Evolutionary conservation across 2,329 filamentous ascomycete genomes (phyloP).

Genomic region (Venturia effusa): DNA sequence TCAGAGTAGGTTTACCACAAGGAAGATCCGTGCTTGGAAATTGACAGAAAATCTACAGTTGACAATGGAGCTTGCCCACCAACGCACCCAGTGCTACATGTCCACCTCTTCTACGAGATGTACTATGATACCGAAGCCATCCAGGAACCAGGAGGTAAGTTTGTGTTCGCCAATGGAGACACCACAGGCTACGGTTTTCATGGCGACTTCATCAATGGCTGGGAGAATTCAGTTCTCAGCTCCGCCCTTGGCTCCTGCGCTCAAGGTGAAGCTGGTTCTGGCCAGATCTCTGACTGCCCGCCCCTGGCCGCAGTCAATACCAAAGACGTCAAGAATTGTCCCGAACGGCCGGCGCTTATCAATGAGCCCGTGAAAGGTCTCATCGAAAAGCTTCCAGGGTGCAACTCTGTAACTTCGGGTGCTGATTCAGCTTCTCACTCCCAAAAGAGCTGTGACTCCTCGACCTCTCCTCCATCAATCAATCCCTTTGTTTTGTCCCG

Average conservation of each 20-base stretch:
- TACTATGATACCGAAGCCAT: constrained; percentile 23
- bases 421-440: constrained; percentile 19
- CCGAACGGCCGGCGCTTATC: constrained; percentile 20
- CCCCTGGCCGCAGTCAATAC: constrained; percentile 21
- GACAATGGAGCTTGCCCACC: constrained; percentile 34
- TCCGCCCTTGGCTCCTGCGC: constrained; percentile 27
- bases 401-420: constrained; percentile 22
- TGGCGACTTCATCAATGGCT: constrained; percentile 43
- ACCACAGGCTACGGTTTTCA: constrained; percentile 43
- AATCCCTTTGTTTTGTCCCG: constrained; percentile 18
- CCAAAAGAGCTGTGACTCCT: constrained; percentile 24
- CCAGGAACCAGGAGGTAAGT: constrained; percentile 26
- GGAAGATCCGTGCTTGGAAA: constrained; percentile 15
- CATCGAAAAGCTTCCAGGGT: constrained; percentile 23
- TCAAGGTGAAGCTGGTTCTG: constrained; percentile 22
- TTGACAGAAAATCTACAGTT: constrained; percentile 14
- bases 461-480: constrained; percentile 24
- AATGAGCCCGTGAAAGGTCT: constrained; percentile 20
- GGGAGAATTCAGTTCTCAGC: constrained; percentile 30
- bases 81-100: constrained; percentile 25
- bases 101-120: constrained; percentile 32
- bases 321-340: constrained; percentile 20
- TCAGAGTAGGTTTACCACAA: background rate
- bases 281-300: constrained; percentile 25
- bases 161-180: constrained; percentile 38